phyloP scores from a whole-genome alignment of 371 early-diverging fungal species.

The Actinomucor elegans region DNA sequence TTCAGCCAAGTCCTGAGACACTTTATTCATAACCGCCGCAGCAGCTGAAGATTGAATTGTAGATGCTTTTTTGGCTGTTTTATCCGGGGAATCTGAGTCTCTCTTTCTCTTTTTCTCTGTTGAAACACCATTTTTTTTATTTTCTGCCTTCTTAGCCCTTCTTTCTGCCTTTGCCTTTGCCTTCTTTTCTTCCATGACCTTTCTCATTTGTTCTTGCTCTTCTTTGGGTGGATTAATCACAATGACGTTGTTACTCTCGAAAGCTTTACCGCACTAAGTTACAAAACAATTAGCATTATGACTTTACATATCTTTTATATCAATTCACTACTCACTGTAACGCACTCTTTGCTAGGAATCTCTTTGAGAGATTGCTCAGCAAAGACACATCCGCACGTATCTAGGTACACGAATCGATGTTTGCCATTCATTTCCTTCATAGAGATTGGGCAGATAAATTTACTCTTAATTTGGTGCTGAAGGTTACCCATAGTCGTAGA shows the following conservation, averaged over 20 bases:
- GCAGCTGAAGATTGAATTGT: slow-evolving; percentile 39
- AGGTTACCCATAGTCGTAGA: slow-evolving; percentile 45
- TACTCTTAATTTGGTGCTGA: slow-evolving; percentile 56
- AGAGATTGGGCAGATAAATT: slow-evolving; percentile 89
- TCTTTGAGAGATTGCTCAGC: slow-evolving; percentile 85
- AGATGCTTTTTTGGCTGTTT: slow-evolving; percentile 14
- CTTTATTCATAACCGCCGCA: slow-evolving; percentile 54
- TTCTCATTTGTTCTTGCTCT: slow-evolving; percentile 57
- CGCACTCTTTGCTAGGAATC: slow-evolving; percentile 61
- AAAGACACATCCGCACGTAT: slow-evolving; percentile 88
- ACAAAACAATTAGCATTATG: neutral
- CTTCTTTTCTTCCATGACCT: slow-evolving; percentile 57
- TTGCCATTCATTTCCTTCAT: slow-evolving; percentile 95
- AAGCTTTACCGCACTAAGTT: slow-evolving; percentile 69
- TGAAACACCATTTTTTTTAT: slow-evolving; percentile 17
- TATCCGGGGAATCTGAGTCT: slow-evolving; percentile 3
- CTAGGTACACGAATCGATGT: slow-evolving; percentile 73
- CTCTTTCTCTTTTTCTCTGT: slow-evolving; percentile 31
- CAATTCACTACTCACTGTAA: slow-evolving; percentile 42
- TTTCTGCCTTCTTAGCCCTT: slow-evolving; percentile 48
- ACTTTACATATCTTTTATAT: slow-evolving; percentile 4
- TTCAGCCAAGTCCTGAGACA: slow-evolving; percentile 55
- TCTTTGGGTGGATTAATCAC: slow-evolving; percentile 76
- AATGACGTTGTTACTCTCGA: slow-evolving; percentile 59
- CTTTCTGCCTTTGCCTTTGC: slow-evolving; percentile 60